Conservation (phyloP, 2,329 filamentous ascomycete genomes). For the Botrytis fabae region DNA sequence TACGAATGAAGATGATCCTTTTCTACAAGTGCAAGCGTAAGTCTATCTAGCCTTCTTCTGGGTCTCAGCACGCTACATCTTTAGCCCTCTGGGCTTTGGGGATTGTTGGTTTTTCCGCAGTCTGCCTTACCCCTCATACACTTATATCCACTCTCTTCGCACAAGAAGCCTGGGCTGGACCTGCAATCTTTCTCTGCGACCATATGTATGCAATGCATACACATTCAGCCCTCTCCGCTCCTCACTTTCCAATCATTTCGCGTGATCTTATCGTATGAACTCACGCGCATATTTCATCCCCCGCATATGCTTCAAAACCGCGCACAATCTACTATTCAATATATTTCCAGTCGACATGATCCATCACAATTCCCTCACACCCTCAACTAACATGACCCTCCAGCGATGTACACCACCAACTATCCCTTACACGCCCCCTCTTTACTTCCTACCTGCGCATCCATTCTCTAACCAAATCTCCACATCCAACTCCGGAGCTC, state of each 20-base stretch:
- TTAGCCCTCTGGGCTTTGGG: background rate
- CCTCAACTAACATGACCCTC: slow-evolving; percentile 19
- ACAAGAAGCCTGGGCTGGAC: background rate
- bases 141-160: background rate
- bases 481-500: slow-evolving; percentile 71
- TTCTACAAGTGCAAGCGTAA: slow-evolving; percentile 71
- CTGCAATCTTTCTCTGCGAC: background rate
- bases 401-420: slow-evolving; percentile 84
- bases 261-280: background rate
- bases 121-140: slow-evolving; percentile 19
- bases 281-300: background rate
- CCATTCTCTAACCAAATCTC: slow-evolving; percentile 70
- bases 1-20: slow-evolving; percentile 66
- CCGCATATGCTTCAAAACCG: background rate
- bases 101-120: background rate
- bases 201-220: background rate
- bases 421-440: slow-evolving; percentile 77
- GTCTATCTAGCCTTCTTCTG: slow-evolving; percentile 33
- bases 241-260: slow-evolving; percentile 1
- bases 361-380: slow-evolving; percentile 11
- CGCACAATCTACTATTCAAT: background rate
- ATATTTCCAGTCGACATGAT: background rate
- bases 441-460: slow-evolving; percentile 97
- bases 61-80: slow-evolving; percentile 10
- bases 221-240: background rate